A percentile compares a stretch with the other conserved stretches of the same genome.
These are phyloP conservation scores for Penicillium sp. DNA, from an alignment of 2,329 filamentous ascomycete species.

Conservation along the genomic window DNA sequence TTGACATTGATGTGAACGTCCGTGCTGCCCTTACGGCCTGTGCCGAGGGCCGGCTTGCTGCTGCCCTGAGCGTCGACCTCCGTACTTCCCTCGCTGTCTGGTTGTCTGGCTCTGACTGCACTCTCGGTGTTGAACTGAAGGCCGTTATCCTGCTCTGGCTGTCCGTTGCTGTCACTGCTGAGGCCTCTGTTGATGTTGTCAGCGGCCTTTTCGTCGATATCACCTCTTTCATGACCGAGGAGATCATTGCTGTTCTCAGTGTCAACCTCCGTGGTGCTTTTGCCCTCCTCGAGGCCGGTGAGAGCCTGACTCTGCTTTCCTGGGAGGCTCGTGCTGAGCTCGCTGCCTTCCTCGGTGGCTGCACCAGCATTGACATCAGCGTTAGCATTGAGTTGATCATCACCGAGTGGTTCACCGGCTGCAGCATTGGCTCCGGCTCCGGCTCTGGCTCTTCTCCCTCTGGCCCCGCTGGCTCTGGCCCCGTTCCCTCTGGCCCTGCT, in stretches of 20 bases:
- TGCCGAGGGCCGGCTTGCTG: constrained; percentile 31
- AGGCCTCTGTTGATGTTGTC: constrained; percentile 29
- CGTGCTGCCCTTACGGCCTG: constrained; percentile 29
- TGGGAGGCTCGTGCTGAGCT: constrained; percentile 36
- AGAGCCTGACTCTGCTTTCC: constrained; percentile 34
- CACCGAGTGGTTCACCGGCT: constrained; percentile 40
- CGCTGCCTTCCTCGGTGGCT: constrained; percentile 37
- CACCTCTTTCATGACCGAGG: constrained; percentile 30
- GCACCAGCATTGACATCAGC: constrained; percentile 21
- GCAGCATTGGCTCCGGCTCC: constrained; percentile 17
- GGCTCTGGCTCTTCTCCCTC: constrained; percentile 6
- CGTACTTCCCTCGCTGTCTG: constrained; percentile 34
- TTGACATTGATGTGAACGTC: constrained; percentile 29
- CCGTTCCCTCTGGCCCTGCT: not conserved
- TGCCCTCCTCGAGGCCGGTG: constrained; percentile 30
- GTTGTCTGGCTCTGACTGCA: constrained; percentile 33
- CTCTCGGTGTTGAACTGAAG: constrained; percentile 38
- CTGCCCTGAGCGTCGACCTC: constrained; percentile 27
- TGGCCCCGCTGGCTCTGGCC: constrained; percentile 11
- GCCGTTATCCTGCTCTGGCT: constrained; percentile 38
- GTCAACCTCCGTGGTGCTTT: constrained; percentile 34
- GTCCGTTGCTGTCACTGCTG: constrained; percentile 29
- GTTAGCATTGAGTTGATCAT: constrained; percentile 52
- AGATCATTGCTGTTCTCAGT: constrained; percentile 29
- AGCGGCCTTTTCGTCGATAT: constrained; percentile 30